These are phyloP conservation scores for Trichoderma orchidacearum DNA, from an alignment of 495 filamentous ascomycete species.

Conservation along the genomic window DNA sequence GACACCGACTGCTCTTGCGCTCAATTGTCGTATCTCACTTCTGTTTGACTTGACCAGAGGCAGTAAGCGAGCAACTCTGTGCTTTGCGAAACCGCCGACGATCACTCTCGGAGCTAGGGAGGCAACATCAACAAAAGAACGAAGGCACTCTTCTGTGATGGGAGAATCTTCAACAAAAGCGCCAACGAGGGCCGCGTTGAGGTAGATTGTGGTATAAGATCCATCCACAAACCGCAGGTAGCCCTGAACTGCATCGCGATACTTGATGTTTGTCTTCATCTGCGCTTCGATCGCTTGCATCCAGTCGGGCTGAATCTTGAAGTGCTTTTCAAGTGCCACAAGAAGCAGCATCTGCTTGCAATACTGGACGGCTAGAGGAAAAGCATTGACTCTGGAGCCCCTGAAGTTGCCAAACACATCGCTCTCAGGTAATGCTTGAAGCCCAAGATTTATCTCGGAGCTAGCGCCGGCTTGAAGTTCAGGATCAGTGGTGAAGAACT, in stretches of 20 bases:
- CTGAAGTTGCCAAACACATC: constrained; percentile 27
- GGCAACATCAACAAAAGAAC: constrained; percentile 47
- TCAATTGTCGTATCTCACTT: constrained; percentile 42
- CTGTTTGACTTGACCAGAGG: constrained; percentile 56
- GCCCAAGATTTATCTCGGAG: not conserved
- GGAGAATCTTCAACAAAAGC: constrained; percentile 39
- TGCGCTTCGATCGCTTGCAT: constrained; percentile 61
- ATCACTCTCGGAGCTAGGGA: constrained; percentile 42
- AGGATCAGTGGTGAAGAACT: constrained; percentile 26
- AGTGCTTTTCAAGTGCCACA: constrained; percentile 45
- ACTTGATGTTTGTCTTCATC: constrained; percentile 48
- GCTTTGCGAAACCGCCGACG: constrained; percentile 30
- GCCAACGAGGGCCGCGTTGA: constrained; percentile 16
- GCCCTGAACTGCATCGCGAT: constrained; percentile 41
- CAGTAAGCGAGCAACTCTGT: constrained; percentile 34
- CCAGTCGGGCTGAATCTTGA: constrained; percentile 70
- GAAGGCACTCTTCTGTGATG: constrained; percentile 15
- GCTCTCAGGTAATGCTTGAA: constrained; percentile 11
- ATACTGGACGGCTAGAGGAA: constrained; percentile 52
- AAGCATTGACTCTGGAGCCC: constrained; percentile 34
- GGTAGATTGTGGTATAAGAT: constrained; percentile 11
- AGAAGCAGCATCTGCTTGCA: constrained; percentile 62
- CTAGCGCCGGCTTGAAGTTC: constrained; percentile 3
- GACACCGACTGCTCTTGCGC: constrained; percentile 64
- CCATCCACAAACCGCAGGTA: constrained; percentile 16